Evolutionary conservation across 1,139 yeast genomes (phyloP), one percentile per base, ranked within the genome.

Genomic region (Blastobotrys serpentis): DNA sequence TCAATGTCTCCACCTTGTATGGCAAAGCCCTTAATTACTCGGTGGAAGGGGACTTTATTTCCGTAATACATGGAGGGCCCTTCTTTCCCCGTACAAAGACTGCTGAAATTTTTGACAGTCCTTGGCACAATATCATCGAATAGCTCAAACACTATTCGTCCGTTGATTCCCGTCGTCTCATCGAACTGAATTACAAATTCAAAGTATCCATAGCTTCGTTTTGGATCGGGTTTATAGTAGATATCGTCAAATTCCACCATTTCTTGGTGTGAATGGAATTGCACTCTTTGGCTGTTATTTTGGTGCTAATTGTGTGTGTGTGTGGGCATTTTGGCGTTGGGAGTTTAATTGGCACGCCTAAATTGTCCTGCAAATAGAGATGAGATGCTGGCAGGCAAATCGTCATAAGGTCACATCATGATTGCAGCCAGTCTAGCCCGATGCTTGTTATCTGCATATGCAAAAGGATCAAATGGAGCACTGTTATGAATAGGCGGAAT

Each of bases 101-200:
- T 87, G 54, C 89, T 77, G 75, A 92, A 92, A 71, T 92, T 92
- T 61, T 88, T 97, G 3, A 94, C 86, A 0, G 98, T 92, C 67
- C 81, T 86, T 45, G 98, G 98, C 3, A 87, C 96, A 8, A 84
- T 76, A 57, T 86, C 96, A 55, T 76, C 72, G 73, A 76, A 89
- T 46, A 44, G 26, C 25, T 44, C 47, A 13, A 44, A 14, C 4
- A 36, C 34, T 18, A 44, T 42, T 17, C 13, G 32, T 14, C 26
- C 17, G n/a, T 2, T 25, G 40, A 21, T 44, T 26, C 30, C 43
- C 30, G 23, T 36, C 13, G n/a, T 18, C n/a, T 18, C 40, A 18
- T 36, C 40, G 19, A 36, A 36, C n/a, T 25, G 10, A 17, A 38
- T 23, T 14, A 26, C 39, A 17, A 44, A 11, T 8, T 44, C 47